phyloP scores from a whole-genome alignment of 2,329 filamentous ascomycete species.

The Lasiodiplodia sp. region DNA sequence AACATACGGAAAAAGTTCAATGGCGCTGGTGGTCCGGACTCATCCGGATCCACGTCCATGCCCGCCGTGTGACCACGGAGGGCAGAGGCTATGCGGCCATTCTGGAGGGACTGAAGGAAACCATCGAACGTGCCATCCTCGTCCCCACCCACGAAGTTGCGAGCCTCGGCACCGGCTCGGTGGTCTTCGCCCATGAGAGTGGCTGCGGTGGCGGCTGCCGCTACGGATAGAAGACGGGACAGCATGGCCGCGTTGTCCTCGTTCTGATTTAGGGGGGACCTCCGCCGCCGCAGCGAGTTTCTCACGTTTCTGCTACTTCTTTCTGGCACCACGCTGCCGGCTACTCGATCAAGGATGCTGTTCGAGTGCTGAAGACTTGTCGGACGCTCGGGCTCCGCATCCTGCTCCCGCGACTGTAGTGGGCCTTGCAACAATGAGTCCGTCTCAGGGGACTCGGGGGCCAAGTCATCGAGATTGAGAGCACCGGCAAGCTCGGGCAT shows the following conservation, averaged over 20 bases:
- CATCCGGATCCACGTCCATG: slow-evolving; percentile 48
- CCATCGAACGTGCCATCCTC: slow-evolving; percentile 69
- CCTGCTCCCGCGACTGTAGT: slow-evolving; percentile 1
- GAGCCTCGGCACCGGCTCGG: slow-evolving; percentile 62
- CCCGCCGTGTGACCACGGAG: slow-evolving; percentile 56
- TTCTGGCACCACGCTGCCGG: slow-evolving; percentile 33
- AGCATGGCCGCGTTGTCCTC: slow-evolving; percentile 70
- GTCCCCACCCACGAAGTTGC: slow-evolving; percentile 61
- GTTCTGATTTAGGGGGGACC: slow-evolving; percentile 60
- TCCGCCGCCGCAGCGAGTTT: slow-evolving; percentile 57
- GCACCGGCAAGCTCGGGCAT: slow-evolving; percentile 44
- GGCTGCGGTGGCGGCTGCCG: slow-evolving; percentile 69
- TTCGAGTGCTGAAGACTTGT: slow-evolving; percentile 16
- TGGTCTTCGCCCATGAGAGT: slow-evolving; percentile 68
- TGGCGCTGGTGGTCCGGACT: slow-evolving; percentile 57
- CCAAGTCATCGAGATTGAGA: slow-evolving; percentile 47
- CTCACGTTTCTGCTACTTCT: slow-evolving; percentile 51
- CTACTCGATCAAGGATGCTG: slow-evolving; percentile 29
- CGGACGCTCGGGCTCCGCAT: slow-evolving; percentile 15
- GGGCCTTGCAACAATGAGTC: background rate
- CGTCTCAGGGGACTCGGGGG: slow-evolving; percentile 27
- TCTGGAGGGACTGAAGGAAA: slow-evolving; percentile 68
- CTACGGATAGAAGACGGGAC: slow-evolving; percentile 67
- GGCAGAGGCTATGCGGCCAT: slow-evolving; percentile 65
- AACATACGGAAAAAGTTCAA: slow-evolving; percentile 75